Evolutionary conservation across 768 basidiomycete species (phyloP).

Genomic region (Tubosaeta brunneosetosa): DNA sequence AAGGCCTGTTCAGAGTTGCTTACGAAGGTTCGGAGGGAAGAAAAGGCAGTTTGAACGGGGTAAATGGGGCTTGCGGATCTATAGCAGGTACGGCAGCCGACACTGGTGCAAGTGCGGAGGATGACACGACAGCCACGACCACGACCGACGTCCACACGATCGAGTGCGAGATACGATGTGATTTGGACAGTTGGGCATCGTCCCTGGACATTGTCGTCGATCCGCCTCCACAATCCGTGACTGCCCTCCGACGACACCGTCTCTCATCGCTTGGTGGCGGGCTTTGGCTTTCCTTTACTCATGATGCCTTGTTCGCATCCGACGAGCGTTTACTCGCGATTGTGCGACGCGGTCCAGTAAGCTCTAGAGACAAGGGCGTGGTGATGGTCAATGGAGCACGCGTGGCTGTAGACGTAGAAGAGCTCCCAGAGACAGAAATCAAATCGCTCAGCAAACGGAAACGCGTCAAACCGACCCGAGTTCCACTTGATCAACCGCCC

Average conservation of each 20-base stretch:
- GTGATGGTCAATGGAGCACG: slow-evolving; percentile 90
- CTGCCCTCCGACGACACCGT: slow-evolving; percentile 81
- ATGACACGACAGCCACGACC: slow-evolving; percentile 4
- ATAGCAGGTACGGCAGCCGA: neutral
- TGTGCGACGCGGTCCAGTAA: slow-evolving; percentile 63
- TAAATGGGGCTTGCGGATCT: slow-evolving; percentile 14
- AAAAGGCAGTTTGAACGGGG: slow-evolving; percentile 27
- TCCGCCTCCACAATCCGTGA: slow-evolving; percentile 81
- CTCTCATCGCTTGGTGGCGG: slow-evolving; percentile 87
- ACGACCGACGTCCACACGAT: slow-evolving; percentile 45
- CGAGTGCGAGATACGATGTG: slow-evolving; percentile 89
- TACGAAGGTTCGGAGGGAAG: slow-evolving; percentile 67
- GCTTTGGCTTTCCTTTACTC: slow-evolving; percentile 87
- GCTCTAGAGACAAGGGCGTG: slow-evolving; percentile 66
- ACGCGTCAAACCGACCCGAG: slow-evolving; percentile 76
- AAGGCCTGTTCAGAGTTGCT: slow-evolving; percentile 73
- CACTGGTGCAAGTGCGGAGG: slow-evolving; percentile 15
- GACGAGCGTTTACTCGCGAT: slow-evolving; percentile 74
- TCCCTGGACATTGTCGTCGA: slow-evolving; percentile 88
- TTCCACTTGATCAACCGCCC: slow-evolving; percentile 91
- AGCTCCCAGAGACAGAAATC: slow-evolving; percentile 81
- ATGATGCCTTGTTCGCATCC: slow-evolving; percentile 73
- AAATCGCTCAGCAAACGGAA: slow-evolving; percentile 80
- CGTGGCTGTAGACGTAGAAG: slow-evolving; percentile 81
- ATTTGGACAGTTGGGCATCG: slow-evolving; percentile 82